These are phyloP conservation scores for Alliaria petiolata DNA, from an alignment of 345 rosid species.

Conservation along the genomic window DNA sequence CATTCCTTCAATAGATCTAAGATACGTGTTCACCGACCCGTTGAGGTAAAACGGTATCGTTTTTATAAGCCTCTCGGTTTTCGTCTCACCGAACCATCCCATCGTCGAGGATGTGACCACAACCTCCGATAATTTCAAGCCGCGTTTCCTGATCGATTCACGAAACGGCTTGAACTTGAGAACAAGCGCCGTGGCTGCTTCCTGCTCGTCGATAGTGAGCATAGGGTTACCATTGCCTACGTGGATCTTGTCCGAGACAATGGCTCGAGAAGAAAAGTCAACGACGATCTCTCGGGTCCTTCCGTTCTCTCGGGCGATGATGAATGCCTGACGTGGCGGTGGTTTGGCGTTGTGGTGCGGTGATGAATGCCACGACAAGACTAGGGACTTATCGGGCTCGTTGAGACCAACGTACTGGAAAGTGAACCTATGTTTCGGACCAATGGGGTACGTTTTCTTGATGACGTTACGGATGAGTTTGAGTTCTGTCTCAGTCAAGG, in stretches of 20 bases:
- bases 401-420: conserved; percentile 60
- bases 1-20: conserved; percentile 62
- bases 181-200: conserved; percentile 38
- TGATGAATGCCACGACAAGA: conserved; percentile 47
- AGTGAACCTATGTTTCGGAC: conserved; percentile 41
- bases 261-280: conserved; percentile 38
- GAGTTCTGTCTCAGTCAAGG: conserved; percentile 52
- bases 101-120: conserved; percentile 55
- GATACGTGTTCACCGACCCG: conserved; percentile 49
- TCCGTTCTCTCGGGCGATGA: conserved; percentile 44
- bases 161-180: conserved; percentile 41
- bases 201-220: conserved; percentile 45
- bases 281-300: conserved; percentile 45
- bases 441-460: conserved; percentile 14
- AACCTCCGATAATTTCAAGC: conserved; percentile 49
- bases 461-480: conserved; percentile 38
- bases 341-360: conserved; percentile 3
- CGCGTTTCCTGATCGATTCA: conserved; percentile 34
- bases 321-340: conserved; percentile 51
- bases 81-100: conserved; percentile 63
- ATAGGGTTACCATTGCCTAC: conserved; percentile 61
- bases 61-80: conserved; percentile 40
- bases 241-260: conserved; percentile 38
- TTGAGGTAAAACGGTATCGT: conserved; percentile 44
- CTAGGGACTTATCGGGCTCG: conserved; percentile 56